Base-by-base conservation (phyloP, 164 flowering plant species). In the Litsea cubeba region DNA sequence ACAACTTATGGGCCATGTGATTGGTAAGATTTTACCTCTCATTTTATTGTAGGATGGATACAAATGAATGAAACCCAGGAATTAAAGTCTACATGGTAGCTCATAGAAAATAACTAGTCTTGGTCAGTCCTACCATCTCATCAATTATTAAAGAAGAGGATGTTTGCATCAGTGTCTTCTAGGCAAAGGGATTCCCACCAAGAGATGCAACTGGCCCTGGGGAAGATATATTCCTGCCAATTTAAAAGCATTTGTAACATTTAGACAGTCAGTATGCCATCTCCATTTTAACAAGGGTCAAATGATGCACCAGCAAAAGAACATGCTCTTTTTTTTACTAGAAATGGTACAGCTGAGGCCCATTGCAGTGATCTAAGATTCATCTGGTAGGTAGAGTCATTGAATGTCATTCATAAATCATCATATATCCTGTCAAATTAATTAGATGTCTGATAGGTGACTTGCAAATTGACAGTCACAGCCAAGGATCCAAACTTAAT, bases 111-210 rank as follows among this genome's bases (percentile, higher is more conserved):
- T 18, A 15, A 67, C 14, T 32, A 11, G 46, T 25, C 60, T 15
- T 24, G 40, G 62, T 50, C 12, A 70, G 20, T 26, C 50, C 50
- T 70, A 15, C 17, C 32, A 12, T 25, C 60, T 8, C n/a, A 12
- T 40, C 5, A 1, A 60, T 50, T 2, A n/a, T 14, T 46, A 0
- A 32, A 50, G 24, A 30, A 70, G 30, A 24, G 35, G 12, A 70
- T 51, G 62, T 50, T 25, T 40, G 24, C 62, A 50, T 50, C 72
- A 51, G 72, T 28, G 20, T 51, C 62, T 50, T 50, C 69, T 81
- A 88, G 2, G 91, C 91, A 80, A 91, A 91, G n/a, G 95, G 95
- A 78, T 90, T 90, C 72, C 92, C 91, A 64, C 91, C 90, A 3
- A 84, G 62, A 15, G 91, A 83, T 70, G 91, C 89, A 76, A 87